Base-by-base conservation (phyloP, 257 asterid species). In the Ilex aquifolium region DNA sequence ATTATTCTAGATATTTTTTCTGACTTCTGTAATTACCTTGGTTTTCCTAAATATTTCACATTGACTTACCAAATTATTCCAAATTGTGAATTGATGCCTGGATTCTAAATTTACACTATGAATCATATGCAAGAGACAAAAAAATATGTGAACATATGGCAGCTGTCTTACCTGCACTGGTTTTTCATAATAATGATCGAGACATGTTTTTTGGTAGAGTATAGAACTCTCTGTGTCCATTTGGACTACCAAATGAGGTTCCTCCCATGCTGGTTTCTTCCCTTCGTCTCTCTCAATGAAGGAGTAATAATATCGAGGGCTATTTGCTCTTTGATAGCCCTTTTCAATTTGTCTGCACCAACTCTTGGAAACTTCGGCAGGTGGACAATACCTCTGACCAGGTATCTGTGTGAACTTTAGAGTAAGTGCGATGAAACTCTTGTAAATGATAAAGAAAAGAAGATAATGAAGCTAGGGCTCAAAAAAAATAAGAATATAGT, bases 211-310 rank as follows among this genome's bases (percentile, higher is more conserved):
- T 69, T 84, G 69, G 78, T 84, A 82, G 31, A 81, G 80, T 31
- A 82, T 74, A 56, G 94, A 76, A 53, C 89, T 81, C 67, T 89
- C 95, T 0, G 94, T 89, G 69, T 89, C 97, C 97, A 89, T 89
- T 70, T 86, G 97, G 49, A 79, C 85, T 1, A 89, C 88, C 75
- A 86, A 65, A 60, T 55, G 95, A 30, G 85, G 91, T 75, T 80
- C 87, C 15, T 46, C 76, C 16, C 31, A 36, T 39, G 62, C 69
- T 61, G 29, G 59, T 32, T 73, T 64, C 57, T 54, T 65, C 73
- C 76, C 87, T 55, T 74, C 86, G 32, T 88, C 82, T 27, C 63
- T 57, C 70, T 83, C 83, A 6, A 86, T 73, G 48, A 72, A 79
- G 8, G 95, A 89, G 80, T 82, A 89, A 71, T 80, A 81, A 60